Base-by-base conservation (phyloP, 2,329 filamentous ascomycete genomes). In the Colletotrichum sp. region DNA sequence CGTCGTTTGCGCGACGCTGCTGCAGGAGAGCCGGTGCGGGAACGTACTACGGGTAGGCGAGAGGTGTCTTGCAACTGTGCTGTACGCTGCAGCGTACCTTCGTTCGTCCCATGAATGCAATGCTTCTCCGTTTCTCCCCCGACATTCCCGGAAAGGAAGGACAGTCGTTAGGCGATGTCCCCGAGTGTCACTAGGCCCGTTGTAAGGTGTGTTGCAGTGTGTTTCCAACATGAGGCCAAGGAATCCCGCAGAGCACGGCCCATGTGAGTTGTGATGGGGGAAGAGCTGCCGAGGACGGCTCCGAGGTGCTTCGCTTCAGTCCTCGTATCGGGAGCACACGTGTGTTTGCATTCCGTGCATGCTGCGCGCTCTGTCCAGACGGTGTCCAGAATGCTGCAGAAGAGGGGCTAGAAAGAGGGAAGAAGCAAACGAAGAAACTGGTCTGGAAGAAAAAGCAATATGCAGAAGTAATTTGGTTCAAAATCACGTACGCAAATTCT, bases 181-280 rank as follows among this genome's bases (percentile, higher is more conserved):
- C 59, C 36, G 27, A 55, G 8, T 27, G 22, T 9, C 30, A 59
- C 55, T 70, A 52, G 36, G 57, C 22, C 44, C 29, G 25, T 70
- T 32, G 8, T 49, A 22, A 22, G 32, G 36, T 29, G 49, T 29
- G 69, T 59, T 69, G 32, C 63, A 61, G 16, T 59, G 34, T 62
- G 30, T 32, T 57, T 72, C 69, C 72, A 69, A 66, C 30, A 75
- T 36, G 68, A 32, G n/a, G 70, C 73, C 73, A 69, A 73, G 73
- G 32, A 52, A 32, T 36, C 44, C 27, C 22, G 27, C 11, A 52
- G 29, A 22, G 64, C 59, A 69, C 70, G 65, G 49, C n/a, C 59
- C 34, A 52, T 57, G 34, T 52, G 69, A 69, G 29, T 34, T 59
- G 25, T 72, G 61, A 75, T 59, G 73, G 32, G 69, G 12, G 32